A percentile compares a stretch with the other conserved stretches of the same genome.
Evolutionary conservation across 352 stramenopile genomes (phyloP).

Genomic region (Aphanomyces stellatus): DNA sequence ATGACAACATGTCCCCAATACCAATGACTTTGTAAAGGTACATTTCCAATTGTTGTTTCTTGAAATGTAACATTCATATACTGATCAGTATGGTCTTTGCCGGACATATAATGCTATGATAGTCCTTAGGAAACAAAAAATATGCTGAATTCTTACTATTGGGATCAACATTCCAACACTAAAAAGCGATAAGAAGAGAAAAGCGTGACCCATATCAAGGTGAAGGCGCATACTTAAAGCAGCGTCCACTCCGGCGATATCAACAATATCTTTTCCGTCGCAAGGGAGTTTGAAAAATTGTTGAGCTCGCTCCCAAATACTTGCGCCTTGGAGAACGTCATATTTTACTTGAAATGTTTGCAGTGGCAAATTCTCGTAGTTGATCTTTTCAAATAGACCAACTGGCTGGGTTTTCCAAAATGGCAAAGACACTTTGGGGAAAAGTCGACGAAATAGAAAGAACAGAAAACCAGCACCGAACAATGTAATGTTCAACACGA

Average conservation of each 20-base stretch:
- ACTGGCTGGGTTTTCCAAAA: constrained; percentile 53
- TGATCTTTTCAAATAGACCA: constrained; percentile 61
- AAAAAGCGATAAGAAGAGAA: constrained; percentile 51
- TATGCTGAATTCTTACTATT: constrained; percentile 35
- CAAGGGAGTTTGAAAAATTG: constrained; percentile 40
- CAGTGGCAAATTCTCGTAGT: constrained; percentile 49
- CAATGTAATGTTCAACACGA: constrained; percentile 49
- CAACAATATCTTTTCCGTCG: constrained; percentile 45
- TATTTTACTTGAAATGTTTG: constrained; percentile 40
- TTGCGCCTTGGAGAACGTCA: constrained; percentile 24
- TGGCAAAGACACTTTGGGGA: constrained; percentile 36
- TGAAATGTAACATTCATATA: constrained; percentile 39
- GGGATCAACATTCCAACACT: constrained; percentile 59
- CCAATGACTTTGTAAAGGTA: constrained; percentile 66
- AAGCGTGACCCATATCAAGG: constrained; percentile 51
- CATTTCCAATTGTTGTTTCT: constrained; percentile 75
- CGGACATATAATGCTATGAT: constrained; percentile 58
- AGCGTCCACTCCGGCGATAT: constrained; percentile 57
- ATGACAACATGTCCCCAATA: constrained; percentile 72
- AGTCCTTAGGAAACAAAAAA: not conserved
- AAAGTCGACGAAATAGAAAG: constrained; percentile 52
- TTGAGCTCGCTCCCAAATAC: constrained; percentile 33
- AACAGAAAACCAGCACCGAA: constrained; percentile 45
- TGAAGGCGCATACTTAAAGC: constrained; percentile 61
- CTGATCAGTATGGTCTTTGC: constrained; percentile 26